Evolutionary conservation across 805 yeast species (phyloP).

Genomic region (Metschnikowia chrysomelidarum): DNA sequence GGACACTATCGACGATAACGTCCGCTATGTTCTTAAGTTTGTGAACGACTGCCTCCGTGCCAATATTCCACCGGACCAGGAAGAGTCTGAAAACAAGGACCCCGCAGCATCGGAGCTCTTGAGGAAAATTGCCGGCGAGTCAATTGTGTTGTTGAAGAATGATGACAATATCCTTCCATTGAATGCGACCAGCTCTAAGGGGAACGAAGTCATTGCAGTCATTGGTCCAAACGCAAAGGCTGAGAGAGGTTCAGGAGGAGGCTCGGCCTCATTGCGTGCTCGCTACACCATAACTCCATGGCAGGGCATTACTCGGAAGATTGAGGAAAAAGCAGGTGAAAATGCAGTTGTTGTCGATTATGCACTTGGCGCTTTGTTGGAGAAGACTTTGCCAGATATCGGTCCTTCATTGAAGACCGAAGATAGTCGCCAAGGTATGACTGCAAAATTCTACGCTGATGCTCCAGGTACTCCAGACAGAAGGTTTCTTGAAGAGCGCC

Average conservation of each 20-base stretch:
- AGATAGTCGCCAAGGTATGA: slow-evolving; percentile 28
- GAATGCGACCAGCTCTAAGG: slow-evolving; percentile 15
- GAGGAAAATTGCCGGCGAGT: slow-evolving; percentile 30
- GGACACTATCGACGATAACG: slow-evolving; percentile 48
- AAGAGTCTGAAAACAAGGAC: slow-evolving; percentile 22
- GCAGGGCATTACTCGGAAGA: slow-evolving; percentile 41
- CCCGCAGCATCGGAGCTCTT: slow-evolving; percentile 16
- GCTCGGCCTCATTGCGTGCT: slow-evolving; percentile 56
- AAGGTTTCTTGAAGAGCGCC: slow-evolving; percentile 25
- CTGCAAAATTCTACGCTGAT: slow-evolving; percentile 26
- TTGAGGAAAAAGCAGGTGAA: slow-evolving; percentile 19
- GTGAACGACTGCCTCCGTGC: slow-evolving; percentile 42
- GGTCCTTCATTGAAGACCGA: slow-evolving; percentile 21
- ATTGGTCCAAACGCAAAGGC: slow-evolving; percentile 60
- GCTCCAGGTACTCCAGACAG: slow-evolving; percentile 25
- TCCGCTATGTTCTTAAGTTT: slow-evolving; percentile 44
- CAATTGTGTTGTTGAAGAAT: slow-evolving; percentile 57
- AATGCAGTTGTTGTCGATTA: slow-evolving; percentile 22
- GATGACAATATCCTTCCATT: slow-evolving; percentile 49
- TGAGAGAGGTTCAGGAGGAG: slow-evolving; percentile 57
- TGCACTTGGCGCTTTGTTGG: slow-evolving; percentile 33
- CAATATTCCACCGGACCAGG: slow-evolving; percentile 40
- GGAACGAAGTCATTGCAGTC: slow-evolving; percentile 42
- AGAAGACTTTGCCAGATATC: slow-evolving; percentile 32
- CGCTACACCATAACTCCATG: slow-evolving; percentile 50